A percentile compares a stretch with the other conserved stretches of the same genome.
These are phyloP conservation scores for Wickerhamomyces silvicola DNA, from an alignment of 805 yeast species.

Conservation along the genomic window DNA sequence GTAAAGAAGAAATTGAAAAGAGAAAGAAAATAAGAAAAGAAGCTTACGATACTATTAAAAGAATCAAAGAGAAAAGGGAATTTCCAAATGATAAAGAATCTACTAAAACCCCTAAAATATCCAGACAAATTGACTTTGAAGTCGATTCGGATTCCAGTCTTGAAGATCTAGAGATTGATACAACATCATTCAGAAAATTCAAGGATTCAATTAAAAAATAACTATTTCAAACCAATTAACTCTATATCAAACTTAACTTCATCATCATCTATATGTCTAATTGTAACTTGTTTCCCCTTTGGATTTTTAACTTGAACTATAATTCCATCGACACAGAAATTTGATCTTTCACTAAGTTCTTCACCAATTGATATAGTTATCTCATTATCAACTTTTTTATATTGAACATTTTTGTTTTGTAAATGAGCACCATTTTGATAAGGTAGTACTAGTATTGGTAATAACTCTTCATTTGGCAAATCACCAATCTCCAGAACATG, in stretches of 20 bases:
- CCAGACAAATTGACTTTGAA: no score
- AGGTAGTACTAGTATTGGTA: slow-evolving; percentile 10
- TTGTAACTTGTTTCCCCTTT: slow-evolving; percentile 13
- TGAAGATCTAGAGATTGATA: slow-evolving; percentile 6
- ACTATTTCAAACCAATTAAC: neutral
- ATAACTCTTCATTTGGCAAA: slow-evolving; percentile 7
- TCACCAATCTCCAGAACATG: slow-evolving; percentile 15
- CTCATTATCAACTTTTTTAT: slow-evolving; percentile 4
- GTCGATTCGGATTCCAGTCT: slow-evolving; percentile 4
- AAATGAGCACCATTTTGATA: slow-evolving; percentile 15
- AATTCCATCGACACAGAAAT: slow-evolving; percentile 20
- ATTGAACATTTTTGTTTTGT: slow-evolving; percentile 5
- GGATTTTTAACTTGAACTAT: slow-evolving; percentile 12
- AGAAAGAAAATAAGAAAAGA: slow-evolving; percentile 23
- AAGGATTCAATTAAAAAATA: slow-evolving; percentile 1
- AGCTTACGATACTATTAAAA: slow-evolving; percentile 24
- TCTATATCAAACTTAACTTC: slow-evolving; percentile 2
- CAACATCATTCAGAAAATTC: slow-evolving; percentile 5
- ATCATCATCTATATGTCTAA: slow-evolving; percentile 3
- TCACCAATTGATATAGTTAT: slow-evolving; percentile 8
- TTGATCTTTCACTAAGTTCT: slow-evolving; percentile 9
- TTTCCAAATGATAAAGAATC: no score
- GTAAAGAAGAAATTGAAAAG: slow-evolving; percentile 24
- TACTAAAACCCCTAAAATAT: no score
- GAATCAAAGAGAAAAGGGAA: slow-evolving; percentile 11